These are phyloP conservation scores for Mycena olivaceomarginata DNA, from an alignment of 768 basidiomycete species.

Conservation along the genomic window DNA sequence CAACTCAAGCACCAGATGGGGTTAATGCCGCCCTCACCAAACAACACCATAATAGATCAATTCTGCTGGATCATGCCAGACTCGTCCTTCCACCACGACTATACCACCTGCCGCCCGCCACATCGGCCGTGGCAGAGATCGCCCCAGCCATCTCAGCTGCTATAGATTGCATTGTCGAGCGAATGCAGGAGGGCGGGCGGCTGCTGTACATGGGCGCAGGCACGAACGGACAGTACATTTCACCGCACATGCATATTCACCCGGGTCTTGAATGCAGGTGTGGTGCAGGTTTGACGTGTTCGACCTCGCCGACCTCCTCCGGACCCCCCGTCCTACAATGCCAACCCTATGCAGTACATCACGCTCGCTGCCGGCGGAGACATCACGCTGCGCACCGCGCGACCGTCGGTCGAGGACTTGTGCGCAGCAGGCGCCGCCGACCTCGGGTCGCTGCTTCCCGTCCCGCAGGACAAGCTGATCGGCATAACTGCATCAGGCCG, in stretches of 20 bases:
- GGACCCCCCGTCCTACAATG: slow-evolving; percentile 43
- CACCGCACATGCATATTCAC: not conserved
- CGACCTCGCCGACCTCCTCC: slow-evolving; percentile 53
- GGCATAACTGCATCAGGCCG: slow-evolving; percentile 60
- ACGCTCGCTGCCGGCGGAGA: slow-evolving; percentile 53
- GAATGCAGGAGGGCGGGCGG: slow-evolving; percentile 53
- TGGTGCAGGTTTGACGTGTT: slow-evolving; percentile 54
- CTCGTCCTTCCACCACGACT: too few species aligned
- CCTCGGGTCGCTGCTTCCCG: slow-evolving; percentile 49
- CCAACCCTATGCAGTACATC: slow-evolving; percentile 45
- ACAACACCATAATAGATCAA: too few species aligned
- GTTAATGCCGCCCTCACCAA: too few species aligned
- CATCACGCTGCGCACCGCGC: slow-evolving; percentile 51
- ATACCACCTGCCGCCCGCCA: too few species aligned
- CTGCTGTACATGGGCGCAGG: slow-evolving; percentile 60
- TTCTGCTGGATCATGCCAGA: too few species aligned
- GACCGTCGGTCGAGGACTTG: slow-evolving; percentile 58
- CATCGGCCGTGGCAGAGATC: slow-evolving; percentile 52
- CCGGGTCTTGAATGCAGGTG: not conserved
- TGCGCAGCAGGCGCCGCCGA: slow-evolving; percentile 50
- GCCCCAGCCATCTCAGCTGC: slow-evolving; percentile 52
- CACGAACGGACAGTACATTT: slow-evolving; percentile 56
- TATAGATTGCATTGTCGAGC: slow-evolving; percentile 54
- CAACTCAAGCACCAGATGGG: too few species aligned
- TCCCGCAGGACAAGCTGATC: slow-evolving; percentile 52